Conservation (phyloP, 2,329 filamentous ascomycete species). For the Cytospora schulzeri region DNA sequence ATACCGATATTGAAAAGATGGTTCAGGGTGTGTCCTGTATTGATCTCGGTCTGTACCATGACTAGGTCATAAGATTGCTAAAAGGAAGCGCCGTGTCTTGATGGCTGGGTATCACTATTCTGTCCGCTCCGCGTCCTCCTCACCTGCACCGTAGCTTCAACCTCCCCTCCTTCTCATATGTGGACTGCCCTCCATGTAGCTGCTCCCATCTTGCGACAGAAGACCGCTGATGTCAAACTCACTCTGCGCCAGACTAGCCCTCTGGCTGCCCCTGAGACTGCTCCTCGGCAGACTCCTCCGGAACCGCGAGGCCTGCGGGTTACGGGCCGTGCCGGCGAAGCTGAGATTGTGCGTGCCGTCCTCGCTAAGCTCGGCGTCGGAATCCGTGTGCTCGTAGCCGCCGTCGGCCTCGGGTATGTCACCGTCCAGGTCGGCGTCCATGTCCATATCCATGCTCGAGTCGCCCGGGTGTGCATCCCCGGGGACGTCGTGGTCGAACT, state of each 20-base stretch:
- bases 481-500: slow-evolving; percentile 32
- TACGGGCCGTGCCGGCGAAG: slow-evolving; percentile 26
- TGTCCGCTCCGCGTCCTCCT: background rate
- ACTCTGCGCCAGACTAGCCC: slow-evolving; percentile 41
- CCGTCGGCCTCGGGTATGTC: slow-evolving; percentile 68
- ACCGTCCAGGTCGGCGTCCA: slow-evolving; percentile 71
- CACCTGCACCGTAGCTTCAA: background rate
- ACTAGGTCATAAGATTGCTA: slow-evolving; percentile 1
- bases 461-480: slow-evolving; percentile 33
- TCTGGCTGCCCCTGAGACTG: slow-evolving; percentile 23
- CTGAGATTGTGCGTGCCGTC: slow-evolving; percentile 40
- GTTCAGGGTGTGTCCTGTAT: background rate
- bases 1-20: background rate
- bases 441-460: slow-evolving; percentile 49
- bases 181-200: slow-evolving; percentile 58
- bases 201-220: slow-evolving; percentile 60
- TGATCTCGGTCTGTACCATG: background rate
- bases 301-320: slow-evolving; percentile 22
- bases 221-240: slow-evolving; percentile 59
- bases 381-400: slow-evolving; percentile 77
- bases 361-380: slow-evolving; percentile 62
- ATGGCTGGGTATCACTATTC: slow-evolving; percentile 21
- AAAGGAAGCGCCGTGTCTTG: background rate
- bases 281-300: slow-evolving; percentile 28
- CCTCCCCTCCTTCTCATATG: slow-evolving; percentile 41